Evolutionary conservation across 1,139 yeast species (phyloP).

Genomic region (Kodamaea fungicola): DNA sequence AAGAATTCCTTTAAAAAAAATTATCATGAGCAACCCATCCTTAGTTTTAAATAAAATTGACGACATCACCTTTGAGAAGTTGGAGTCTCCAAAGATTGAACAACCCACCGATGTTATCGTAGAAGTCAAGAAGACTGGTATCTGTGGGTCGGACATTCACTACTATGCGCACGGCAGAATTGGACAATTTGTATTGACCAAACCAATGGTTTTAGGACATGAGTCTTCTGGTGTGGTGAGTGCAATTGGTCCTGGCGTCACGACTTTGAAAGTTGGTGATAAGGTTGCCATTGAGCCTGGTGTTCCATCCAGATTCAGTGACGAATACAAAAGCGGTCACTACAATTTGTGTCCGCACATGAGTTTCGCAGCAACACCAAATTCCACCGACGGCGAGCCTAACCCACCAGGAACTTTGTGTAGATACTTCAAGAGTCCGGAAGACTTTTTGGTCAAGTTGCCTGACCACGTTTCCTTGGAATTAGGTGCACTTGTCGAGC

Average conservation of each 20-base stretch:
- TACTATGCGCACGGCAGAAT: constrained; percentile 77
- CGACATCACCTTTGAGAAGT: constrained; percentile 61
- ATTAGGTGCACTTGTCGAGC: constrained; percentile 88
- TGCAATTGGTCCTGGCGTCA: constrained; percentile 62
- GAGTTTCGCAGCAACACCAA: constrained; percentile 86
- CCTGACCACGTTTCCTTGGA: constrained; percentile 77
- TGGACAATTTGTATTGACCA: constrained; percentile 63
- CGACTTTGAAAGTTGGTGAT: constrained; percentile 66
- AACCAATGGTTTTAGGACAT: constrained; percentile 74
- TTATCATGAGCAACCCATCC: constrained; percentile 49
- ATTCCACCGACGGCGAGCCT: constrained; percentile 33
- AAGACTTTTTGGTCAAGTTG: constrained; percentile 75
- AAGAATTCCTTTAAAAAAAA: neutral
- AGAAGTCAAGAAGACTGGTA: constrained; percentile 75
- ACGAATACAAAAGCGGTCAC: constrained; percentile 69
- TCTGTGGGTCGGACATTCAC: constrained; percentile 87
- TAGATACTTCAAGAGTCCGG: constrained; percentile 72
- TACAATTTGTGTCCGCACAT: constrained; percentile 81
- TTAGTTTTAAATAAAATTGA: constrained; percentile 65
- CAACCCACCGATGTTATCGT: constrained; percentile 72
- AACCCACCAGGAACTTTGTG: constrained; percentile 69
- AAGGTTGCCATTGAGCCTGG: constrained; percentile 75
- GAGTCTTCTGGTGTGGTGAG: constrained; percentile 72
- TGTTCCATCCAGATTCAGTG: constrained; percentile 71
- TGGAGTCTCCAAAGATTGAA: constrained; percentile 58